Evolutionary conservation across 768 basidiomycete genomes (phyloP).

Genomic region (Hemileccinum impolitum): DNA sequence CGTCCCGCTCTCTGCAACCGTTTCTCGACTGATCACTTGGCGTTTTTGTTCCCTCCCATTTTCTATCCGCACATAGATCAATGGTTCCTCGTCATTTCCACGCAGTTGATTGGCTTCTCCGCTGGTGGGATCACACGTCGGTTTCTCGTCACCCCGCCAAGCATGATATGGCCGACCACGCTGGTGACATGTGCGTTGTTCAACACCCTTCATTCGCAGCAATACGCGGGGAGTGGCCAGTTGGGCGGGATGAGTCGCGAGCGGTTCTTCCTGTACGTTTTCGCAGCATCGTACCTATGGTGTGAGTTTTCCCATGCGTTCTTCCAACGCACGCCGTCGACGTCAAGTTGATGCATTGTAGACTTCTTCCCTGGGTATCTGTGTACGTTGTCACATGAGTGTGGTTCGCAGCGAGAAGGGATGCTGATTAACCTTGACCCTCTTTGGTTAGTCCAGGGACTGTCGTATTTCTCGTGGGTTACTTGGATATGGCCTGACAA

Average conservation of each 20-base stretch:
- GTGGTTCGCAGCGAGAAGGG: no score
- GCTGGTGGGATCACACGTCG: conserved; percentile 73
- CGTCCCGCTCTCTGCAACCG: not conserved
- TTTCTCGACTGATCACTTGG: not conserved
- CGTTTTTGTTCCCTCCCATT: no score
- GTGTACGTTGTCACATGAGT: conserved; percentile 25
- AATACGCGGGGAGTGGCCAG: conserved; percentile 60
- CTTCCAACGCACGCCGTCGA: not conserved
- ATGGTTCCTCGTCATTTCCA: conserved; percentile 76
- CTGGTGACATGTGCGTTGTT: conserved; percentile 73
- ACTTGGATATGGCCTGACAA: conserved; percentile 51
- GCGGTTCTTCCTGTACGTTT: conserved; percentile 70
- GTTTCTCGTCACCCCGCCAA: conserved; percentile 61
- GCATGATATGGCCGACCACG: conserved; percentile 73
- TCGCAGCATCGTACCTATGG: conserved; percentile 56
- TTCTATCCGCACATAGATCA: conserved; percentile 53
- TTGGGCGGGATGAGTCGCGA: conserved; percentile 68
- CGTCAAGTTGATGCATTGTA: conserved; percentile 11
- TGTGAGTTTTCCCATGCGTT: conserved; percentile 35
- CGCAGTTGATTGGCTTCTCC: conserved; percentile 79
- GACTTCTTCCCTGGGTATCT: conserved; percentile 47
- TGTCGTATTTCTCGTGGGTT: conserved; percentile 59
- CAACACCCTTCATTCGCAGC: conserved; percentile 72
- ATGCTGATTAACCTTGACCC: not conserved
- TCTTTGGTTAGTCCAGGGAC: conserved; percentile 38